Base-by-base conservation (phyloP, 148 eudicot species). In the Persicaria tinctoria region DNA sequence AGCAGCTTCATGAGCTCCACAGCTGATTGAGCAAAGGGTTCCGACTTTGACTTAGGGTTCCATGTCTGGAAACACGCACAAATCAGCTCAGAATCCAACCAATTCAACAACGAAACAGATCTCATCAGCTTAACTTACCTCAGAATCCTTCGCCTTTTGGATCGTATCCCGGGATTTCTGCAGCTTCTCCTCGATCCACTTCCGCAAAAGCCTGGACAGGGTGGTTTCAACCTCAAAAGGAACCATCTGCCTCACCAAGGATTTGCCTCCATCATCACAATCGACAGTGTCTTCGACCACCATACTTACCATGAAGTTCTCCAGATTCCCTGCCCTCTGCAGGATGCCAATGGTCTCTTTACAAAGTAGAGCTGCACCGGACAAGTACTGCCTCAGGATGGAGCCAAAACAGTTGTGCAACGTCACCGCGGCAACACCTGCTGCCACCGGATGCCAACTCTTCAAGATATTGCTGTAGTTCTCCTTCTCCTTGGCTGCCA, bases 21-120 rank as follows among this genome's bases (percentile, higher is more conserved):
- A 5, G 96, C 86, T 50, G 99, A 89, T 74, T 86, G 88, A 16
- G 99, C 93, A 45, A 89, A 90, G 9, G 99, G 99, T 78, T 95
- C 99, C 9, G 79, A 82, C 82, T 95, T 90, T 18, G 99, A 95
- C 83, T 86, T 92, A 1, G 99, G 97, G 76, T 92, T 92, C 99
- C 99, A 95, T 74, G 96, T 89, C 99, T 95, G 74, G 73, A 80
- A 68, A 84, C n/a, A 77, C 70, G 49, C 41, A 45, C 64, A 64
- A 53, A 73, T 32, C 41, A 49, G 32, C 5, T 76, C 46, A 44
- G 6, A 70, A 27, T 20, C 10, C 63, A 32, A 9, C 69, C 46
- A 9, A 63, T 32, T 12, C 69, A 63, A 11, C 5, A 32, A 4
- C 13, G 5, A 9, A 64, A 68, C 12, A 7, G 23, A 68, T 32